phyloP scores from a whole-genome alignment of 495 filamentous ascomycete genomes.

The Pyrenopolyporus hunteri region DNA sequence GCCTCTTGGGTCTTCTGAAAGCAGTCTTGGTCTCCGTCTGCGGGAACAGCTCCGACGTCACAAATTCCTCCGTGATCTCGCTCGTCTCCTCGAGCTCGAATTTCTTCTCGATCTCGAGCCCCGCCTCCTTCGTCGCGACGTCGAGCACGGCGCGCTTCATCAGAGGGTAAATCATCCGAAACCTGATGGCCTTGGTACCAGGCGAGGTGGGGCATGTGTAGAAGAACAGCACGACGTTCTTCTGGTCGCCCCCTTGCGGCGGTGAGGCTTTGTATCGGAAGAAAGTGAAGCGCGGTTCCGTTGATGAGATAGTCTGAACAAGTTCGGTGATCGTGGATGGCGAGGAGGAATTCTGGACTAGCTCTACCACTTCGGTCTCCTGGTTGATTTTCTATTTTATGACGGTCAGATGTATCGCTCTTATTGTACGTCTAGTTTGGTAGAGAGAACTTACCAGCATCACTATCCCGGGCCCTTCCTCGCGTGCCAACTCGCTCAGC shows the following conservation, averaged over 20 bases:
- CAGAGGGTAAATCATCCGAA: slow-evolving; percentile 92
- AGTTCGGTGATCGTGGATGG: slow-evolving; percentile 52
- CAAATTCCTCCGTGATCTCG: slow-evolving; percentile 74
- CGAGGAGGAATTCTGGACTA: slow-evolving; percentile 63
- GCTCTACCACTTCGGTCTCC: slow-evolving; percentile 75
- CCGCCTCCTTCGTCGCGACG: slow-evolving; percentile 70
- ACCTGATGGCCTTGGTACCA: slow-evolving; percentile 74
- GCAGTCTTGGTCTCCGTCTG: slow-evolving; percentile 70
- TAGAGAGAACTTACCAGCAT: slow-evolving; percentile 70
- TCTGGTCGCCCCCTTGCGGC: slow-evolving; percentile 56
- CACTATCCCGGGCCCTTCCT: slow-evolving; percentile 65
- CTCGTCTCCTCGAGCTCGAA: slow-evolving; percentile 66
- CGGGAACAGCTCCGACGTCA: slow-evolving; percentile 79
- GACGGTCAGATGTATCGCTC: background rate
- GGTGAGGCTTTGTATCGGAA: slow-evolving; percentile 68
- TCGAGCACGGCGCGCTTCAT: slow-evolving; percentile 74
- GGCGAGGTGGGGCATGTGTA: slow-evolving; percentile 85
- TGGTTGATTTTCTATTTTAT: slow-evolving; percentile 71
- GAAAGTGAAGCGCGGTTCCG: slow-evolving; percentile 88
- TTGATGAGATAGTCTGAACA: slow-evolving; percentile 72
- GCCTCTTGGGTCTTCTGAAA: slow-evolving; percentile 90
- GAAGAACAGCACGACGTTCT: slow-evolving; percentile 81
- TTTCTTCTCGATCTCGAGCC: slow-evolving; percentile 77
- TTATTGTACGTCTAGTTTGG: background rate
- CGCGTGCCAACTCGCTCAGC: slow-evolving; percentile 60